Evolutionary conservation across 169 alveolate genomes (phyloP).

Genomic region (Theileria annulata): DNA sequence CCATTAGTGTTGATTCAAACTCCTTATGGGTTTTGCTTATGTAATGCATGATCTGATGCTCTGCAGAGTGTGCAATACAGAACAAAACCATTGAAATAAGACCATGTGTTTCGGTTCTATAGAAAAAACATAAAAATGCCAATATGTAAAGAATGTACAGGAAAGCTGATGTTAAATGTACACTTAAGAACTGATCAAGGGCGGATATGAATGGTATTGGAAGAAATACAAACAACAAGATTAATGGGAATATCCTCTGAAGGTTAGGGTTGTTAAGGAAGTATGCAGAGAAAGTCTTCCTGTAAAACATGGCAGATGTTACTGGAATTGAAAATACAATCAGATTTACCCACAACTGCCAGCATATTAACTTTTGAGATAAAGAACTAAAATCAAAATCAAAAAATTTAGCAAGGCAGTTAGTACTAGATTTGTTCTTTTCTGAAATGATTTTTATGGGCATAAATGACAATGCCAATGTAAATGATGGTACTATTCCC

Average conservation of each 20-base stretch:
- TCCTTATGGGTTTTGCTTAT: constrained; percentile 42
- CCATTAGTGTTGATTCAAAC: constrained; percentile 62
- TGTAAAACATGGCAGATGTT: constrained; percentile 33
- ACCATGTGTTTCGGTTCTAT: constrained; percentile 33
- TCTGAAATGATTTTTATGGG: constrained; percentile 24
- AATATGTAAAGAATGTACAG: constrained; percentile 30
- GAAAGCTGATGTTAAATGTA: constrained; percentile 29
- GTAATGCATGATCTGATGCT: constrained; percentile 60
- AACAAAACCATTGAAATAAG: constrained; percentile 40
- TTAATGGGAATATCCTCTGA: constrained; percentile 24
- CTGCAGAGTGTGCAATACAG: constrained; percentile 53
- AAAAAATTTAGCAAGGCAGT: background rate
- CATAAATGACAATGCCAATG: constrained; percentile 29
- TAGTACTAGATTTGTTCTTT: constrained; percentile 19
- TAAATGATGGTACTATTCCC: constrained; percentile 34
- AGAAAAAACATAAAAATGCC: constrained; percentile 27
- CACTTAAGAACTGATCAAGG: constrained; percentile 54
- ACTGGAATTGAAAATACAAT: constrained; percentile 33
- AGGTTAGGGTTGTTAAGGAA: constrained; percentile 44
- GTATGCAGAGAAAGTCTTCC: constrained; percentile 41
- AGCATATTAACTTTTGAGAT: constrained; percentile 10
- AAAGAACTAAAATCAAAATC: constrained; percentile 13
- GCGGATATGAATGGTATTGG: constrained; percentile 40
- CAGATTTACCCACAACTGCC: constrained; percentile 34
- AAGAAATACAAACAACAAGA: constrained; percentile 25